Evolutionary conservation across 257 asterid genomes (phyloP).

Genomic region (Striga asiatica): DNA sequence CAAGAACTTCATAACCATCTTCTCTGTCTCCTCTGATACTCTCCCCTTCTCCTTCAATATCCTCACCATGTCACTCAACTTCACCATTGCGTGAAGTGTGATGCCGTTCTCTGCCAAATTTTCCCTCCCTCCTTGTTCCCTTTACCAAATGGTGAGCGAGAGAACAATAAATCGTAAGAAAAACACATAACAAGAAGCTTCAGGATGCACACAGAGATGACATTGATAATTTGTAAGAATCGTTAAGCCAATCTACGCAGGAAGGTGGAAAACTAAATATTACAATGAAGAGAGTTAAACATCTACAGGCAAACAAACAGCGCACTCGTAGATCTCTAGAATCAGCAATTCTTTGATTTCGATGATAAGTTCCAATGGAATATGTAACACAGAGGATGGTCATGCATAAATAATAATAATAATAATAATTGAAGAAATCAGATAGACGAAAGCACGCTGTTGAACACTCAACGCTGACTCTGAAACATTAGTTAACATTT

Average conservation of each 20-base stretch:
- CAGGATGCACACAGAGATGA: background rate
- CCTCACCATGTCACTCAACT: slow-evolving; percentile 78
- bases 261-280: background rate
- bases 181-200: background rate
- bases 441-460: background rate
- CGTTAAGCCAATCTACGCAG: background rate
- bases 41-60: slow-evolving; percentile 83
- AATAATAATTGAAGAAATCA: background rate
- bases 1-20: slow-evolving; percentile 67
- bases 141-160: slow-evolving; percentile 18
- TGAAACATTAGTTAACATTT: background rate
- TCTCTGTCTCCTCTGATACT: slow-evolving; percentile 81
- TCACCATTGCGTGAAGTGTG: slow-evolving; percentile 80
- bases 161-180: slow-evolving; percentile 5
- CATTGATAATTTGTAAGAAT: background rate
- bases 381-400: background rate
- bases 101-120: slow-evolving; percentile 85
- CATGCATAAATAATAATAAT: background rate
- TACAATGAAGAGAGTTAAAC: background rate
- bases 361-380: background rate
- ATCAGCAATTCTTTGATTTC: background rate
- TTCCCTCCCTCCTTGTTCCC: slow-evolving; percentile 98
- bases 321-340: background rate
- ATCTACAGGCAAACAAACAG: background rate
- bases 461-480: background rate